These are phyloP conservation scores for Aspergillus aculeatinus DNA, from an alignment of 2,329 filamentous ascomycete genomes.

Conservation along the genomic window DNA sequence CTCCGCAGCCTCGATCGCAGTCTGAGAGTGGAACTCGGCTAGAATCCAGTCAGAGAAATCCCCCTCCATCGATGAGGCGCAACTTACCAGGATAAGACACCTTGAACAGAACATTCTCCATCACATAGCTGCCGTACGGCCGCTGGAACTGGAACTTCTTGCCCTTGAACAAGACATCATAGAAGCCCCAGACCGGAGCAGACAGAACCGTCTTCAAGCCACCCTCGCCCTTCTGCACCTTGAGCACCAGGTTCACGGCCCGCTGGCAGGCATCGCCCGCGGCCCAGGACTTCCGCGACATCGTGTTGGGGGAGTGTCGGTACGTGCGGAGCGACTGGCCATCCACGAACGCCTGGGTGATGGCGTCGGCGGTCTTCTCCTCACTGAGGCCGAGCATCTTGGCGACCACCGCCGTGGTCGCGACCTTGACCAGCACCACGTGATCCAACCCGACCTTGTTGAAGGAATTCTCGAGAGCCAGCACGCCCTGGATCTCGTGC, in stretches of 20 bases:
- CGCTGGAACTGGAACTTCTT: slow-evolving; percentile 96
- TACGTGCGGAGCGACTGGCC: slow-evolving; percentile 95
- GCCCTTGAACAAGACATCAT: slow-evolving; percentile 95
- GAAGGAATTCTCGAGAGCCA: slow-evolving; percentile 96
- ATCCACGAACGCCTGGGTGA: slow-evolving; percentile 97
- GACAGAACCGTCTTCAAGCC: slow-evolving; percentile 91
- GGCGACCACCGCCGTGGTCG: slow-evolving; percentile 87
- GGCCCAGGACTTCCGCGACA: slow-evolving; percentile 99
- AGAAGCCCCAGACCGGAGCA: slow-evolving; percentile 95
- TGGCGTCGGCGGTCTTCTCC: slow-evolving; percentile 88
- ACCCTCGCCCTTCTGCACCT: slow-evolving; percentile 86
- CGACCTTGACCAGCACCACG: slow-evolving; percentile 96
- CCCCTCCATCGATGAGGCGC: not conserved
- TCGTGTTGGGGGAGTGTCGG: slow-evolving; percentile 96
- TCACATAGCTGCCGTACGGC: slow-evolving; percentile 95
- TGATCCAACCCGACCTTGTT: slow-evolving; percentile 99
- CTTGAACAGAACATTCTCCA: slow-evolving; percentile 99
- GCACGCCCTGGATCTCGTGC: slow-evolving; percentile 96
- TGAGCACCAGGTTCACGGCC: slow-evolving; percentile 85
- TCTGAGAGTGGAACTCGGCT: slow-evolving; percentile 98
- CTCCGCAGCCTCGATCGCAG: slow-evolving; percentile 90
- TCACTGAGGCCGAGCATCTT: slow-evolving; percentile 91
- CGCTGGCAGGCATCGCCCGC: slow-evolving; percentile 97
- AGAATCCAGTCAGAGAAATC: slow-evolving; percentile 11
- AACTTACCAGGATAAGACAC: slow-evolving; percentile 87